phyloP scores from a whole-genome alignment of 305 asterid species.

The Lippia alba region DNA sequence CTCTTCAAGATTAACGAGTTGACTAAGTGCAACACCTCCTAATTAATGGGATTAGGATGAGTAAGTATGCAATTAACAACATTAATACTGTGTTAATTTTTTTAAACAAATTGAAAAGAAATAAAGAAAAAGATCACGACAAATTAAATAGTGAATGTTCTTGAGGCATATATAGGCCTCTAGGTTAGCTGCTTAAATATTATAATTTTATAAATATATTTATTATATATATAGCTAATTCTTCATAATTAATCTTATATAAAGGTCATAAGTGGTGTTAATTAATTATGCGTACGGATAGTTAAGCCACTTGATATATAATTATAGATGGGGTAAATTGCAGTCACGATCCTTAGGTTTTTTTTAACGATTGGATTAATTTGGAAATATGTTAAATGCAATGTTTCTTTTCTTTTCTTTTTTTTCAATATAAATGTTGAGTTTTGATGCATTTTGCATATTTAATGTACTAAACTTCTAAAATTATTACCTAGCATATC shows the following conservation, averaged over 20 bases:
- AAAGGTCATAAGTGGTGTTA: not conserved
- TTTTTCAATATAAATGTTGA: too few species aligned
- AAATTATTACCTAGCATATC: too few species aligned
- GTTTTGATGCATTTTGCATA: too few species aligned
- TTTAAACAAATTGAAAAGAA: not conserved
- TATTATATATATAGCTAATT: not conserved
- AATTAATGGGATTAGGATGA: constrained; percentile 22
- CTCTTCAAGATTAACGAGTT: constrained; percentile 24
- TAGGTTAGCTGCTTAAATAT: constrained; percentile 5
- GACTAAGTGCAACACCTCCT: constrained; percentile 26
- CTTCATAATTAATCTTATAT: not conserved
- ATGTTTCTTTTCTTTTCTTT: too few species aligned
- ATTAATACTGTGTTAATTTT: not conserved
- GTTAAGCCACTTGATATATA: too few species aligned
- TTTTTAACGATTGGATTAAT: too few species aligned
- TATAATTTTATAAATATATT: not conserved
- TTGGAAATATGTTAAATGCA: too few species aligned
- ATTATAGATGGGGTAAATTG: too few species aligned
- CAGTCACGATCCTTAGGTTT: too few species aligned
- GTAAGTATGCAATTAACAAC: not conserved
- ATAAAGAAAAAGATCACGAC: constrained; percentile 4
- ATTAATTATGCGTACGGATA: too few species aligned
- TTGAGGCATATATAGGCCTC: constrained; percentile 9
- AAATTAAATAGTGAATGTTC: constrained; percentile 26
- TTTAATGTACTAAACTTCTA: too few species aligned